phyloP scores from a whole-genome alignment of 2,329 filamentous ascomycete species.

The Macrophomina tecta region DNA sequence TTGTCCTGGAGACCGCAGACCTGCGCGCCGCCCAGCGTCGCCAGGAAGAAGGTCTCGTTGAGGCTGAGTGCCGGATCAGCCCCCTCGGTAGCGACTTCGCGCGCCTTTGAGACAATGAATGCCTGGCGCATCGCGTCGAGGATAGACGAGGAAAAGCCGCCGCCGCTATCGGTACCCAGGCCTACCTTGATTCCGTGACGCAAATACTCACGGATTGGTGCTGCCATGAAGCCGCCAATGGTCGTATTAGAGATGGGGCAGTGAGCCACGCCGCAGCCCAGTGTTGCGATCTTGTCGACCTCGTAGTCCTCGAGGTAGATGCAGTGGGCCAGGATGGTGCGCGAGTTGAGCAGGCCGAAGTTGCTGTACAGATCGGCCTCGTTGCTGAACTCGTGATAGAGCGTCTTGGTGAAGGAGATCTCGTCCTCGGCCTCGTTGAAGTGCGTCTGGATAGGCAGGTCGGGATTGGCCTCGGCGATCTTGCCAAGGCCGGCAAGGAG shows the following conservation, averaged over 20 bases:
- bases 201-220: conserved; percentile 64
- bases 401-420: conserved; percentile 58
- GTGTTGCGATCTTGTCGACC: conserved; percentile 52
- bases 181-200: conserved; percentile 67
- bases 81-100: conserved; percentile 41
- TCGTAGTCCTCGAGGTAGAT: conserved; percentile 67
- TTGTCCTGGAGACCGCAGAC: conserved; percentile 62
- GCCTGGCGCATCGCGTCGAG: conserved; percentile 65
- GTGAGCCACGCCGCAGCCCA: conserved; percentile 66
- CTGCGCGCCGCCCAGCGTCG: conserved; percentile 65
- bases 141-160: conserved; percentile 66
- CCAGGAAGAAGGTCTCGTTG: conserved; percentile 59
- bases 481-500: conserved; percentile 63
- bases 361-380: conserved; percentile 66
- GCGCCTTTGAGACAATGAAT: conserved; percentile 56
- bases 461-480: conserved; percentile 54
- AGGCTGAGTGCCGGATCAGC: conserved; percentile 43
- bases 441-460: conserved; percentile 68
- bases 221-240: conserved; percentile 63
- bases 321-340: conserved; percentile 70
- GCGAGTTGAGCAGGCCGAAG: conserved; percentile 60
- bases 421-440: conserved; percentile 71
- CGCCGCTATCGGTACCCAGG: conserved; percentile 68
- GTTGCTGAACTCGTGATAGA: conserved; percentile 63
- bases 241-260: conserved; percentile 69